Evolutionary conservation across 1,139 yeast species (phyloP), one percentile per base, ranked within the genome.

Genomic region (Hanseniaspora uvarum): DNA sequence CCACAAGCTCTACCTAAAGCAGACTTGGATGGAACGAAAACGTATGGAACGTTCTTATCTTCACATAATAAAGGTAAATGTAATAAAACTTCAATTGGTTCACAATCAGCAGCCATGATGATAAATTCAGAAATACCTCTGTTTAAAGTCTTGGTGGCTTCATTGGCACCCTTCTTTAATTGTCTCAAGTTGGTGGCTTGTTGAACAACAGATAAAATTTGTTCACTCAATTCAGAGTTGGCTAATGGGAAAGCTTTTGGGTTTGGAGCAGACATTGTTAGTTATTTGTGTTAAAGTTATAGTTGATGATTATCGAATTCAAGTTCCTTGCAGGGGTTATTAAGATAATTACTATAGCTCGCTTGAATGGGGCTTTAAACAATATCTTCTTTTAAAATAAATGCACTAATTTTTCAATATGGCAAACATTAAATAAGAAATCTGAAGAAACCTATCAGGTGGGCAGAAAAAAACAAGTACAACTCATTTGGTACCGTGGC

Each of bases 1-100:
- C 98, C 99, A 78, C 98, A 92, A 66, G 98, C 97, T 78, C 98
- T 87, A 71, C 99, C 98, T 66, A 94, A 80, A 61, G 98, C 98
- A 66, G 94, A 84, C 80, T 92, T 92, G 65, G 97, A 88, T 62
- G 98, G 96, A 62, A 94, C 97, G 65, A 92, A 92, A 60, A 92
- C 97, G 78, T 92, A 92, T 60, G 98, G 96, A 63, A 92, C 98
- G 77, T 94, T 92, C 80, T 92, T 92, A 76, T 92, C 99, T 76
- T 92, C 98, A 75, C 99, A 92, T 67, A 94, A 79, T 67, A 94
- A 81, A 54, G 99, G 99, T 72, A 94, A 80, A 73, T 94, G 98
- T 72, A 94, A 82, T 70, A 94, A 83, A 72, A 94, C 92, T 77
- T 94, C 98, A 69, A 94, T 89, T 66, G 99, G 99, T 74, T 92